Percentiles rank a stretch among this genome's conserved stretches.
These are phyloP conservation scores for Asterella californica DNA, from an alignment of 225 moss, liverwort and hornwort genomes.

Conservation along the genomic window DNA sequence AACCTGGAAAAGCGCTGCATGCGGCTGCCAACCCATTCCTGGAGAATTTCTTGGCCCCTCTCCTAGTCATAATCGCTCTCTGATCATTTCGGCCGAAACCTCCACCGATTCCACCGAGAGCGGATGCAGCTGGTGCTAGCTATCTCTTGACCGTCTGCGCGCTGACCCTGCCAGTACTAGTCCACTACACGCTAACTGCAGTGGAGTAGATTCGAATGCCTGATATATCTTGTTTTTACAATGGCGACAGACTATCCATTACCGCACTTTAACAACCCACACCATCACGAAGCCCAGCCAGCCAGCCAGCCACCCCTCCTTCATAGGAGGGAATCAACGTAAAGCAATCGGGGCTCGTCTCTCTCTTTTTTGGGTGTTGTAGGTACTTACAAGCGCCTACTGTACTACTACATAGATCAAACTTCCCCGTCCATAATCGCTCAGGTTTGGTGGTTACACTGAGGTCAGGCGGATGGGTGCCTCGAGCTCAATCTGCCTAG, in stretches of 20 bases:
- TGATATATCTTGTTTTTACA: background rate
- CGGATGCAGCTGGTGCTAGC: background rate
- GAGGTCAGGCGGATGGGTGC: background rate
- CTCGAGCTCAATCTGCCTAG: constrained; percentile 2
- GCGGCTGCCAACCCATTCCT: background rate
- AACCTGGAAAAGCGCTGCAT: background rate
- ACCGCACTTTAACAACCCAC: background rate
- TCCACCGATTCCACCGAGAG: background rate
- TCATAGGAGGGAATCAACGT: background rate
- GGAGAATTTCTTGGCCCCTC: background rate
- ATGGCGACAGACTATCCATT: background rate
- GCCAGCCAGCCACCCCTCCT: background rate
- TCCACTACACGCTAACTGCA: background rate
- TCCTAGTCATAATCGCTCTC: background rate
- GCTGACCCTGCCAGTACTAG: background rate
- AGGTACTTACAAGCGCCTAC: background rate
- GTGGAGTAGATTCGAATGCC: background rate
- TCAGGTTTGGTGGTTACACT: background rate
- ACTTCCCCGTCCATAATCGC: background rate
- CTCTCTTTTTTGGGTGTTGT: background rate
- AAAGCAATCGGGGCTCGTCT: background rate
- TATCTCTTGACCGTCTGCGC: background rate
- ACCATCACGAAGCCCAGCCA: constrained; percentile 12
- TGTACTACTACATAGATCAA: background rate
- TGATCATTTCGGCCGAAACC: background rate